phyloP scores from a whole-genome alignment of 768 basidiomycete species.

The Hemileccinum impolitum region DNA sequence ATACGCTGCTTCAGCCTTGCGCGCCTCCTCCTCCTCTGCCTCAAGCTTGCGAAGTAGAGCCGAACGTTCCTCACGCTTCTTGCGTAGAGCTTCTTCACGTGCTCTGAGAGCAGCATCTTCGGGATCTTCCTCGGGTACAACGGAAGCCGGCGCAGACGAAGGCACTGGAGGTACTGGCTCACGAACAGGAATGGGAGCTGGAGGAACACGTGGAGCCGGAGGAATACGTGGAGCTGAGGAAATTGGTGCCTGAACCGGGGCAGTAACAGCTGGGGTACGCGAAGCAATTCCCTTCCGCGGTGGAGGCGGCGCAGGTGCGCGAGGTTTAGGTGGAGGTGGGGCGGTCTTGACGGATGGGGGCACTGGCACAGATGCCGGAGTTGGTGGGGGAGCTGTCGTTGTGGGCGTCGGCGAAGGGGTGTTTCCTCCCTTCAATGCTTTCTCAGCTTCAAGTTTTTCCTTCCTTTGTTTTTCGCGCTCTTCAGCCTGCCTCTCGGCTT shows the following conservation, averaged over 20 bases:
- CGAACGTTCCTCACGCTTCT: constrained; percentile 69
- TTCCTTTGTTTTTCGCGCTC: constrained; percentile 71
- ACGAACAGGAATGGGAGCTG: constrained; percentile 22
- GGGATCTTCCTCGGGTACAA: constrained; percentile 57
- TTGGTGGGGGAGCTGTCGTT: constrained; percentile 41
- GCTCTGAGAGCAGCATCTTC: constrained; percentile 71
- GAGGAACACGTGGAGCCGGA: constrained; percentile 22
- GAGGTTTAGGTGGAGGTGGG: constrained; percentile 35
- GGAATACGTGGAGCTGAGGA: not conserved
- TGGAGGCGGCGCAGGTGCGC: constrained; percentile 39
- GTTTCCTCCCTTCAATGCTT: constrained; percentile 52
- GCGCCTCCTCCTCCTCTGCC: constrained; percentile 58
- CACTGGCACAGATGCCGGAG: constrained; percentile 34
- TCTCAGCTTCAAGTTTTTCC: constrained; percentile 75
- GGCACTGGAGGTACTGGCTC: constrained; percentile 40
- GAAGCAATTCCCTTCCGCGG: constrained; percentile 14
- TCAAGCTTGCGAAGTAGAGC: constrained; percentile 71
- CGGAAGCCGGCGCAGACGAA: constrained; percentile 44
- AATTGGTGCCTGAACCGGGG: constrained; percentile 22
- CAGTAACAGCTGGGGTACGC: constrained; percentile 19
- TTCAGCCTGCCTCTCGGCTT: constrained; percentile 78
- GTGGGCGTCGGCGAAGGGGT: constrained; percentile 41
- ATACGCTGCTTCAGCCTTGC: constrained; percentile 42
- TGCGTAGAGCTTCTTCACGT: constrained; percentile 68
- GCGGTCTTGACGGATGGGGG: constrained; percentile 34